phyloP scores from a whole-genome alignment of 1,284 basidiomycete species.

The Heterobasidion irregulare region DNA sequence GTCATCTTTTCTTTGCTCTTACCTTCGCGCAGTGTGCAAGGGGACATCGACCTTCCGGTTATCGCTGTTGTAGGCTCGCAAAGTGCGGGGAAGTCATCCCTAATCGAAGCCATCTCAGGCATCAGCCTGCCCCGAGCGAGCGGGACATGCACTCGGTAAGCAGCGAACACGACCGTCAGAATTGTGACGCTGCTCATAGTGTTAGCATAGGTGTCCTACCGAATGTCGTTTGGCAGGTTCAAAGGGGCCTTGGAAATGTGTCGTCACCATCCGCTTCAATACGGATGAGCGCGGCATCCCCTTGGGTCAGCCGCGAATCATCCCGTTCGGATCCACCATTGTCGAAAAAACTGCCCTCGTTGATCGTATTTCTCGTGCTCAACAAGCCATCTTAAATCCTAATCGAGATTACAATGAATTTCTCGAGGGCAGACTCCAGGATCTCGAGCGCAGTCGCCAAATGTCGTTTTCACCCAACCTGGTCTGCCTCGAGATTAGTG shows the following conservation, averaged over 20 bases:
- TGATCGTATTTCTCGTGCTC: constrained; percentile 59
- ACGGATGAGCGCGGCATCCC: constrained; percentile 35
- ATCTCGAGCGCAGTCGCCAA: constrained; percentile 20
- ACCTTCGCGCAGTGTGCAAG: constrained; percentile 36
- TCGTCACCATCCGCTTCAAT: constrained; percentile 42
- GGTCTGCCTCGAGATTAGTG: constrained; percentile 60
- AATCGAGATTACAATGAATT: constrained; percentile 24
- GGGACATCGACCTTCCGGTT: constrained; percentile 60
- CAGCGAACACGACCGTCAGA: neutral
- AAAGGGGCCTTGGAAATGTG: constrained; percentile 42
- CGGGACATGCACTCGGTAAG: constrained; percentile 55
- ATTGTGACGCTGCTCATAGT: neutral
- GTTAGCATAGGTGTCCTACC: constrained; percentile 48
- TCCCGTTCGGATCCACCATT: constrained; percentile 47
- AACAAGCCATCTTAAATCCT: constrained; percentile 66
- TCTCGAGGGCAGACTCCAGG: constrained; percentile 28
- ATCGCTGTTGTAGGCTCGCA: constrained; percentile 41
- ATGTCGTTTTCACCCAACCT: constrained; percentile 55
- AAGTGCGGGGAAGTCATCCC: constrained; percentile 49
- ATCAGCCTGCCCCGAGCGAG: constrained; percentile 54
- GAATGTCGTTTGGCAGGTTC: constrained; percentile 51
- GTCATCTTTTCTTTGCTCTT: neutral
- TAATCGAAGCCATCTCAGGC: constrained; percentile 64
- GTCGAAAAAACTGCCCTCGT: constrained; percentile 46
- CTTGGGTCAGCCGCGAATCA: constrained; percentile 29